Conservation (phyloP, 2,329 filamentous ascomycete species). For the Corinectria fuckeliana region DNA sequence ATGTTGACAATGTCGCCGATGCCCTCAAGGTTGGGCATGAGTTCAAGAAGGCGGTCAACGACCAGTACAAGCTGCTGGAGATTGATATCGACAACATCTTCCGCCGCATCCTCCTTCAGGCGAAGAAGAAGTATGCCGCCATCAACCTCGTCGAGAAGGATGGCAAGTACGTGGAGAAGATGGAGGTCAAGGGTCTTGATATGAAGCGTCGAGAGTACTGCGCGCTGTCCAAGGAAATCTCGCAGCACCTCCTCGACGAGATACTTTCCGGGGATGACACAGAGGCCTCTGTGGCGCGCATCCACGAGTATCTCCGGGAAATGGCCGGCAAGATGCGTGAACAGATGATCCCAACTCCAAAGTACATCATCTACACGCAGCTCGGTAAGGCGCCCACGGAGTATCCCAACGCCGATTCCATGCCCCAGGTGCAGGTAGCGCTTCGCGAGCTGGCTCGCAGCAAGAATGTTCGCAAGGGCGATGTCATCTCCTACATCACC, state of each 20-base stretch:
- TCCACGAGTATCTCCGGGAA: constrained; percentile 91
- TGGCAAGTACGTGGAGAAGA: constrained; percentile 89
- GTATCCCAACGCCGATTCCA: constrained; percentile 91
- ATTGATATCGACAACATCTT: constrained; percentile 99
- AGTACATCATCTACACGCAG: constrained; percentile 98
- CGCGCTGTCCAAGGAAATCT: constrained; percentile 92
- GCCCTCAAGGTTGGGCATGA: constrained; percentile 91
- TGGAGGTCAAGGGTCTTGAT: constrained; percentile 97
- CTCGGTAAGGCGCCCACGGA: constrained; percentile 92
- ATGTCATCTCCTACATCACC: constrained; percentile 96
- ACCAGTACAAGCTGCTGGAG: constrained; percentile 88
- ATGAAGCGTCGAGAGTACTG: constrained; percentile 99
- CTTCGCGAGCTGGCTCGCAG: constrained; percentile 86
- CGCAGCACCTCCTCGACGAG: constrained; percentile 87
- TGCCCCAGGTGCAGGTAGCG: constrained; percentile 97
- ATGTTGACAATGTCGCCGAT: constrained; percentile 90
- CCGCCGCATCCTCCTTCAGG: constrained; percentile 88
- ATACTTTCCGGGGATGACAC: constrained; percentile 93
- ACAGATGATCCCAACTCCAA: constrained; percentile 73
- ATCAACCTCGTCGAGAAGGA: constrained; percentile 91
- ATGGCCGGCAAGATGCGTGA: constrained; percentile 88
- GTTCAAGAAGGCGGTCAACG: constrained; percentile 95
- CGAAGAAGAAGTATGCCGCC: constrained; percentile 99
- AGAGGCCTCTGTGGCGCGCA: constrained; percentile 84
- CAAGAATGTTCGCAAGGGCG: constrained; percentile 87